These are phyloP conservation scores for Saccharomycopsis phalli DNA, from an alignment of 1,139 yeast genomes.

Conservation along the genomic window DNA sequence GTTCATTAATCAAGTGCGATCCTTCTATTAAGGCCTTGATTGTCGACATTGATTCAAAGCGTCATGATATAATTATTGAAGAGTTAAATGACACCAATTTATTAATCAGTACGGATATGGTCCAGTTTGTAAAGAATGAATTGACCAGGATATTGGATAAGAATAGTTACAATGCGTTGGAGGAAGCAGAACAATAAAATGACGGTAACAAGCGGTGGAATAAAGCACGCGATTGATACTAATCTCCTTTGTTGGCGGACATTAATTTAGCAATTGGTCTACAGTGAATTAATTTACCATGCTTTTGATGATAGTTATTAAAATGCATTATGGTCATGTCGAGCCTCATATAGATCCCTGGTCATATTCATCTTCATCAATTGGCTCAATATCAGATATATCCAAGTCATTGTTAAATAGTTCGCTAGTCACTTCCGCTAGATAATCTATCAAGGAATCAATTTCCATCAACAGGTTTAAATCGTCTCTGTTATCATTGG, in stretches of 20 bases:
- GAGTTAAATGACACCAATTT: constrained; percentile 90
- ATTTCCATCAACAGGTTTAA: constrained; percentile 16
- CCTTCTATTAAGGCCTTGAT: constrained; percentile 88
- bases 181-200: constrained; percentile 43
- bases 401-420: neutral
- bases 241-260: too few species aligned
- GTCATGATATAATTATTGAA: constrained; percentile 36
- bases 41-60: constrained; percentile 62
- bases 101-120: constrained; percentile 67
- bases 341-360: too few species aligned
- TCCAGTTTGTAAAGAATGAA: constrained; percentile 67
- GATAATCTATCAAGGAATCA: constrained; percentile 15
- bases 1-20: constrained; percentile 33
- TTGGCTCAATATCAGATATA: constrained; percentile 5
- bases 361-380: constrained; percentile 6
- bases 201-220: too few species aligned
- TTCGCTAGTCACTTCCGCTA: constrained; percentile 9
- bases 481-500: constrained; percentile 2
- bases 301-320: too few species aligned
- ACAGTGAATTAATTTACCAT: too few species aligned
- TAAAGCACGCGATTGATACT: too few species aligned
- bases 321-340: too few species aligned
- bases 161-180: constrained; percentile 78
- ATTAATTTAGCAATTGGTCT: too few species aligned
- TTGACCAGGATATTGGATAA: constrained; percentile 66